Evolutionary conservation across 805 yeast genomes (phyloP).

Genomic region (Sungouiella thailandica): DNA sequence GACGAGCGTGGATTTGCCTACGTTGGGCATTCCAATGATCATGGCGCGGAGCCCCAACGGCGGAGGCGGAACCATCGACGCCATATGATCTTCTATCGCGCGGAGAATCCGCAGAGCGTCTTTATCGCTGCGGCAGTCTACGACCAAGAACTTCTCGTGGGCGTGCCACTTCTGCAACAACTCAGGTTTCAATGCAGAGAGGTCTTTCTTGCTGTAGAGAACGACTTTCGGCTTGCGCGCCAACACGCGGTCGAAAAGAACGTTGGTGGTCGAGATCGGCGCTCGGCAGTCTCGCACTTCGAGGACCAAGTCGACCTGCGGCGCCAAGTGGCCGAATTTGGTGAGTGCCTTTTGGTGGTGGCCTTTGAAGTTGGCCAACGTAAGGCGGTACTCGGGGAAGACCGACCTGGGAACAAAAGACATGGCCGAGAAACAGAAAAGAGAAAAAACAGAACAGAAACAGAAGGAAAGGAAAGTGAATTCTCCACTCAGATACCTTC

Average conservation of each 20-base stretch:
- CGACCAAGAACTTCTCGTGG: constrained; percentile 36
- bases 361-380: constrained; percentile 79
- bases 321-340: constrained; percentile 60
- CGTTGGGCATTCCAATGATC: constrained; percentile 94
- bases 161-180: constrained; percentile 32
- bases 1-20: constrained; percentile 89
- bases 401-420: constrained; percentile 59
- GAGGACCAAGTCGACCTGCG: constrained; percentile 74
- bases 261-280: constrained; percentile 79
- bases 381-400: constrained; percentile 72
- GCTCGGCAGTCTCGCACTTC: constrained; percentile 90
- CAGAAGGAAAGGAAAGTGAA: not conserved
- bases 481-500: not conserved
- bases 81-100: constrained; percentile 41
- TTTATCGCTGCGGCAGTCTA: constrained; percentile 51
- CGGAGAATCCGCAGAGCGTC: constrained; percentile 51
- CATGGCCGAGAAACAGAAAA: constrained; percentile 14
- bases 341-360: constrained; percentile 81
- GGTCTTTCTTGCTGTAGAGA: constrained; percentile 73
- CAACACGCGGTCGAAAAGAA: constrained; percentile 64
- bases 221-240: constrained; percentile 54
- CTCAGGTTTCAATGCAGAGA: constrained; percentile 40
- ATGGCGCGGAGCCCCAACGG: constrained; percentile 77
- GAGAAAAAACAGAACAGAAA: not conserved
- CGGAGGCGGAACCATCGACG: constrained; percentile 57